Percentiles rank a stretch among this genome's conserved stretches.
These are phyloP conservation scores for Auricularia heimuer DNA, from an alignment of 768 basidiomycete species.

Conservation along the genomic window DNA sequence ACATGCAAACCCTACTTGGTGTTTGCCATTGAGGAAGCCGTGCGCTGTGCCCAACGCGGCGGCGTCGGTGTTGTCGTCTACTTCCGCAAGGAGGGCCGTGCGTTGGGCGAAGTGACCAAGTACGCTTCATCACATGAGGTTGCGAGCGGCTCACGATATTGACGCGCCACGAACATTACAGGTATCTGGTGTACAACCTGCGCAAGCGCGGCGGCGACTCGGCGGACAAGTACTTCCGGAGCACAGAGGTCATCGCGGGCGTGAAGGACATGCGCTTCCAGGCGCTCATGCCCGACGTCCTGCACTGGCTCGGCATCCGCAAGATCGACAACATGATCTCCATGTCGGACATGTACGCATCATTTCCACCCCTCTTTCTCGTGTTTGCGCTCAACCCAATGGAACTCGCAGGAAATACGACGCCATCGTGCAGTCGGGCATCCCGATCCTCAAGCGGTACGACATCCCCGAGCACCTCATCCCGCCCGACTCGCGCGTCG, in stretches of 20 bases:
- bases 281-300: constrained; percentile 89
- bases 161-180: constrained; percentile 16
- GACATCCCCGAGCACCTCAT: constrained; percentile 89
- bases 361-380: constrained; percentile 2
- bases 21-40: constrained; percentile 90
- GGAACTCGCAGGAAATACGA: constrained; percentile 68
- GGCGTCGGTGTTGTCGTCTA: constrained; percentile 92
- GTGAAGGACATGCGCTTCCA: constrained; percentile 96
- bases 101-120: constrained; percentile 90
- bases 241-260: constrained; percentile 87
- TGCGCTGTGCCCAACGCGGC: constrained; percentile 69
- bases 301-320: constrained; percentile 89
- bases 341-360: constrained; percentile 72
- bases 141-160: background rate
- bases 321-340: constrained; percentile 86
- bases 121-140: constrained; percentile 15
- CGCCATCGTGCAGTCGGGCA: constrained; percentile 83
- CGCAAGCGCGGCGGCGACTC: constrained; percentile 91
- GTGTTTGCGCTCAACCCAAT: background rate
- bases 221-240: constrained; percentile 89
- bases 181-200: constrained; percentile 91
- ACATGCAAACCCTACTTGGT: constrained; percentile 89
- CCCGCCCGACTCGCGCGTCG: constrained; percentile 81
- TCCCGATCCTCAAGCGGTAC: constrained; percentile 70
- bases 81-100: constrained; percentile 90